Conservation (phyloP, 352 stramenopile species). For the Pythium sp. region DNA sequence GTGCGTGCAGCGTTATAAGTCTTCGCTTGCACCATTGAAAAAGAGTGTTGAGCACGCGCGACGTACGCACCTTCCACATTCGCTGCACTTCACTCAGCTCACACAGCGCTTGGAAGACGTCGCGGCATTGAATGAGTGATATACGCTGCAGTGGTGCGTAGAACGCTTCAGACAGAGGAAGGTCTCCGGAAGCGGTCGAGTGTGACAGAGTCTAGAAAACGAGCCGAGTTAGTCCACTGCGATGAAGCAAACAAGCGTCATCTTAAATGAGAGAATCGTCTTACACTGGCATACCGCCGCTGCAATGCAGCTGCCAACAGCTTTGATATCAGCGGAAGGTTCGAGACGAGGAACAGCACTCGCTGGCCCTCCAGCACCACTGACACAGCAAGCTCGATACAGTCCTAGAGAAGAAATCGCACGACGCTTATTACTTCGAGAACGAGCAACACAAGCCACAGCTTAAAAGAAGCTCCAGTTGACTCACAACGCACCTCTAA, state of each 20-base stretch:
- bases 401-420: constrained; percentile 1
- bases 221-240: constrained; percentile 12
- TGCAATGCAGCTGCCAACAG: constrained; percentile 15
- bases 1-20: constrained; percentile 14
- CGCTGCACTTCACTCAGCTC: constrained; percentile 30
- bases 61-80: constrained; percentile 23
- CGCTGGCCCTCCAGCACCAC: constrained; percentile 15
- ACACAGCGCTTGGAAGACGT: constrained; percentile 33
- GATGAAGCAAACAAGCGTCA: too few relatives aligned
- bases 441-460: background rate
- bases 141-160: constrained; percentile 29
- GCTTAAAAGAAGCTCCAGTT: background rate
- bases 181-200: constrained; percentile 9
- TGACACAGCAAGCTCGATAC: constrained; percentile 19
- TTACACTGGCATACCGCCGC: constrained; percentile 9
- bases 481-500: background rate
- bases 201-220: constrained; percentile 26
- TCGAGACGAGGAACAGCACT: constrained; percentile 18
- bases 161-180: constrained; percentile 10
- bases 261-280: constrained; percentile 12
- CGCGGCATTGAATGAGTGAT: constrained; percentile 31
- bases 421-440: too few relatives aligned
- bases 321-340: constrained; percentile 13
- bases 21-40: constrained; percentile 9
- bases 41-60: background rate